A percentile compares a stretch with the other conserved stretches of the same genome.
phyloP scores from a whole-genome alignment of 148 eudicot genomes.

The Salicornia ramosissima region DNA sequence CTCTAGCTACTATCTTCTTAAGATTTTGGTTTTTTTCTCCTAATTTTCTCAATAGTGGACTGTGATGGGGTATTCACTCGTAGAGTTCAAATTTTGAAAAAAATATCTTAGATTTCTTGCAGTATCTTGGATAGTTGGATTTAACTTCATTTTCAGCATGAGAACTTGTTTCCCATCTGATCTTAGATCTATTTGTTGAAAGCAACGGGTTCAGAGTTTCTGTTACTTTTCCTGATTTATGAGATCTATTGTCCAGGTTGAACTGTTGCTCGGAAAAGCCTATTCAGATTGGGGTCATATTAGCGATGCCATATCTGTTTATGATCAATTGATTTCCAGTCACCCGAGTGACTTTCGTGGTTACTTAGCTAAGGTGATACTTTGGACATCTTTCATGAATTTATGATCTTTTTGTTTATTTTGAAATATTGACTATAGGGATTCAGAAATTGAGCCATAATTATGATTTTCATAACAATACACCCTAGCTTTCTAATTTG shows the following conservation, averaged over 20 bases:
- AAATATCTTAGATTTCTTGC: neutral
- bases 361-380: constrained; percentile 81
- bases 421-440: too few species aligned
- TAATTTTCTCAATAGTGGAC: neutral
- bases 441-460: too few species aligned
- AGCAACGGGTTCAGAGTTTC: neutral
- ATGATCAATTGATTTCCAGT: constrained; percentile 76
- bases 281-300: constrained; percentile 97
- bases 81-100: neutral
- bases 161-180: constrained; percentile 1
- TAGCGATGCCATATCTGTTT: constrained; percentile 83
- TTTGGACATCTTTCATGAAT: neutral
- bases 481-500: too few species aligned
- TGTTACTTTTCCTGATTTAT: neutral
- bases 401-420: neutral
- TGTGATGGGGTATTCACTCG: neutral
- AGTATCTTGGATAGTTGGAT: neutral
- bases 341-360: constrained; percentile 84
- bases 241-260: constrained; percentile 47
- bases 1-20: neutral
- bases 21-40: neutral
- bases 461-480: too few species aligned
- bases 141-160: neutral
- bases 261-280: constrained; percentile 92
- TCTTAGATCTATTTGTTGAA: constrained; percentile 7